Evolutionary conservation across 768 basidiomycete species (phyloP).

Genomic region (Mycena epipterygia): DNA sequence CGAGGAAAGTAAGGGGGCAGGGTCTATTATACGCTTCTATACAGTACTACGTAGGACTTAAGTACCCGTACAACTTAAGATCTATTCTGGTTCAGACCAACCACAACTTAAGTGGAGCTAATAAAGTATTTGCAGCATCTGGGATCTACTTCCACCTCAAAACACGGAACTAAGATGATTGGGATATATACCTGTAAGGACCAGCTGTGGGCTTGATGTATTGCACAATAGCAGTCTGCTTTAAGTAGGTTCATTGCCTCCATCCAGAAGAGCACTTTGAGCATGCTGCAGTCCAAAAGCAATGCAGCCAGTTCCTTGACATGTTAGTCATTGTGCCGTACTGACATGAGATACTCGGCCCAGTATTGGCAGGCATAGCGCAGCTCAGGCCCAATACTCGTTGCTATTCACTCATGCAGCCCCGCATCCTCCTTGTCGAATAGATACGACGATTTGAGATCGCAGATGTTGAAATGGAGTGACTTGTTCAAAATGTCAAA

Average conservation of each 20-base stretch:
- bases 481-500: conserved; percentile 13
- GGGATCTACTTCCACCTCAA: too few relatives aligned
- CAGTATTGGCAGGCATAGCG: conserved; percentile 21
- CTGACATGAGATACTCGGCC: conserved; percentile 7
- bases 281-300: conserved; percentile 1
- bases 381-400: conserved; percentile 1
- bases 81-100: too few relatives aligned
- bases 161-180: too few relatives aligned
- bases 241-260: conserved; percentile 12
- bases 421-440: conserved; percentile 4
- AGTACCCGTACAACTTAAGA: neutral
- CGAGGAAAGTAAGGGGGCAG: too few relatives aligned
- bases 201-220: neutral
- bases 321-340: neutral
- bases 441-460: conserved; percentile 5
- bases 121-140: too few relatives aligned
- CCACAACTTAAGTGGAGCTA: too few relatives aligned
- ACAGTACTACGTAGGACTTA: too few relatives aligned
- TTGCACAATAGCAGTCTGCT: conserved; percentile 1
- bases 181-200: neutral
- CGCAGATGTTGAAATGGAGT: conserved; percentile 16
- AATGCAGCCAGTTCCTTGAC: neutral
- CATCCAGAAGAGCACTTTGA: conserved; percentile 27
- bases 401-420: neutral
- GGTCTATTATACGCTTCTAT: too few relatives aligned